A percentile compares a stretch with the other conserved stretches of the same genome.
Evolutionary conservation across 1,284 basidiomycete species (phyloP).

Genomic region (Schizophyllum amplum): DNA sequence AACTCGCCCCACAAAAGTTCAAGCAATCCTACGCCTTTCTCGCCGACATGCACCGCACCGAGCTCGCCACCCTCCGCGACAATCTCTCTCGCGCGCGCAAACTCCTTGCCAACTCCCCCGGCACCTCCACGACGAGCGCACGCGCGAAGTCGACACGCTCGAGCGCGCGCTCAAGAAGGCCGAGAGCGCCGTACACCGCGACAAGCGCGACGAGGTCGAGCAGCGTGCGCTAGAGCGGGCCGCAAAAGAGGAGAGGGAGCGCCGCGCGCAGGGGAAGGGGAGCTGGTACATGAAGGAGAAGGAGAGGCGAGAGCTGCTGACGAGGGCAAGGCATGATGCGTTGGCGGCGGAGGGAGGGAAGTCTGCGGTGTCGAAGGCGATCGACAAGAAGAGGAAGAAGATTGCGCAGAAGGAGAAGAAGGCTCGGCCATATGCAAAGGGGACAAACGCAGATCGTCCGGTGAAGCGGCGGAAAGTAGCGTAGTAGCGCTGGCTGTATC

Average conservation of each 20-base stretch:
- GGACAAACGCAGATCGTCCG: neutral
- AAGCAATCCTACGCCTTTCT: conserved; percentile 77
- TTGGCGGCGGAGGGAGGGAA: conserved; percentile 69
- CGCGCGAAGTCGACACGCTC: conserved; percentile 67
- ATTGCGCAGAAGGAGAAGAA: conserved; percentile 86
- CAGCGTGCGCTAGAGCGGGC: conserved; percentile 52
- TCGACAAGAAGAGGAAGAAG: conserved; percentile 88
- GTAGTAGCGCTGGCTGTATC: too few relatives aligned
- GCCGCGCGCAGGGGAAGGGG: conserved; percentile 69
- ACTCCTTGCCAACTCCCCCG: conserved; percentile 53
- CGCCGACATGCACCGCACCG: conserved; percentile 55
- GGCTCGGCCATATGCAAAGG: conserved; percentile 57
- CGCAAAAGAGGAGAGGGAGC: conserved; percentile 66
- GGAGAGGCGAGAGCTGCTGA: conserved; percentile 72
- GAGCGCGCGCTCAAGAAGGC: conserved; percentile 72
- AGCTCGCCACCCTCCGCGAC: conserved; percentile 60
- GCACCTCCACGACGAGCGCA: conserved; percentile 54
- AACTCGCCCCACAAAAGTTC: conserved; percentile 64
- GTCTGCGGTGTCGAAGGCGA: conserved; percentile 76
- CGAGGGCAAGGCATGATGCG: conserved; percentile 71
- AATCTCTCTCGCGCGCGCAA: conserved; percentile 66
- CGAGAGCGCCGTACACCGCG: conserved; percentile 74
- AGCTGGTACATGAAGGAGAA: conserved; percentile 86
- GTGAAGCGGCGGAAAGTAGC: neutral
- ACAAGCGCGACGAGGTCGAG: conserved; percentile 64